These are phyloP conservation scores for Anthracocystis walkeri DNA, from an alignment of 1,284 basidiomycete genomes.

Conservation along the genomic window DNA sequence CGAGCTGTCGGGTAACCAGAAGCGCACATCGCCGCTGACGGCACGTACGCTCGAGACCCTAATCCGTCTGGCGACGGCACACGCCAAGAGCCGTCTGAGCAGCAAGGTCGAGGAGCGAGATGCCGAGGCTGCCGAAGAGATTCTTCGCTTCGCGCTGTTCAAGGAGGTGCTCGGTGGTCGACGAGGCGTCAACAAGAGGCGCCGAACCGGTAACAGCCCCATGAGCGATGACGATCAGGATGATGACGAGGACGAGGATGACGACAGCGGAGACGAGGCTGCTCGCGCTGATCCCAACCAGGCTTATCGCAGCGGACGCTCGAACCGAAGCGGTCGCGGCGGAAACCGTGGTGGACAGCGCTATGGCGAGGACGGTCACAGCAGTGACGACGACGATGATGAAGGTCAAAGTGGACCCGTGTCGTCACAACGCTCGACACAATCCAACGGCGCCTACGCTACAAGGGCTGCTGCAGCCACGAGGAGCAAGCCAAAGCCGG, in stretches of 20 bases:
- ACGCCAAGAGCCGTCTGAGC: constrained; percentile 94
- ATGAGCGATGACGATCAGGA: constrained; percentile 48
- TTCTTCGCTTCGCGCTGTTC: constrained; percentile 96
- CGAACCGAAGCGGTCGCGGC: constrained; percentile 38
- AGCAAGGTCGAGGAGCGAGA: constrained; percentile 85
- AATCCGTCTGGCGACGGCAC: constrained; percentile 96
- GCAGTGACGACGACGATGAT: constrained; percentile 48
- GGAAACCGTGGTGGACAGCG: constrained; percentile 43
- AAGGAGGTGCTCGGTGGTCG: constrained; percentile 87
- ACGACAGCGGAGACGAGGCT: constrained; percentile 47
- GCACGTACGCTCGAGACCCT: constrained; percentile 98
- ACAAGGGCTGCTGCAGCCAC: constrained; percentile 51
- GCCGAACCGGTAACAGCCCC: constrained; percentile 54
- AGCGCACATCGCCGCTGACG: constrained; percentile 96
- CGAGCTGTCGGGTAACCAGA: constrained; percentile 88
- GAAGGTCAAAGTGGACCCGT: constrained; percentile 29
- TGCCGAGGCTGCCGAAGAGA: constrained; percentile 90
- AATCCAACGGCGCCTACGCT: constrained; percentile 54
- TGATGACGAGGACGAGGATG: constrained; percentile 50
- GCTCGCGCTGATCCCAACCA: constrained; percentile 75
- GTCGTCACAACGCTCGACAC: constrained; percentile 35
- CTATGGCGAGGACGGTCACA: constrained; percentile 40
- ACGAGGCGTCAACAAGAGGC: constrained; percentile 73
- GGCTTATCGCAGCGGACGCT: constrained; percentile 64
- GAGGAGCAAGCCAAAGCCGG: constrained; percentile 19